Base-by-base conservation (phyloP, 108 stramenopile genomes). In the Fragilaria crotonensis region DNA sequence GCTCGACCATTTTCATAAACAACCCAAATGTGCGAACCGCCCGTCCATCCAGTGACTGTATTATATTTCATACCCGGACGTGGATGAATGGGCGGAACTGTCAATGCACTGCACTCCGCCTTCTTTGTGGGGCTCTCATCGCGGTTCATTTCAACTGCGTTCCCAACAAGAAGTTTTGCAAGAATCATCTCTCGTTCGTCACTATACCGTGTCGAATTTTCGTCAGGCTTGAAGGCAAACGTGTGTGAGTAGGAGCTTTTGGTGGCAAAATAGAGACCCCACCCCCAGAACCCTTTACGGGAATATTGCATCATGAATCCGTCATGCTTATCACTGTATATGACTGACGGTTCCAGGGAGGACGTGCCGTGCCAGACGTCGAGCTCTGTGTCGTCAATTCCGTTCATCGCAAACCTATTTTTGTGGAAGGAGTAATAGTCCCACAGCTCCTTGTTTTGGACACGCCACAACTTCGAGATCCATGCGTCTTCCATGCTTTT, bases 1-100 rank as follows among this genome's bases (percentile, higher is more conserved):
- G 54, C 54, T 14, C 54, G 54, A 30, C 54, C 54, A 19, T 55
- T 55, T 31, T 55, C 54, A n/a, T 55, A 55, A 14, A 55, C 54
- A 18, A 55, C 54, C 26, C 27, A 55, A 25, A 55, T 29, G 4
- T 55, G 25, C 9, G 29, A 22, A 25, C 54, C 54, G 5, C 27
- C 27, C 14, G 21, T 5, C 30, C n/a, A 5, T 7, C 54, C 54
- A 5, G 5, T 25, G 28, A 55, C 54, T 9, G 54, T 55, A 31
- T 55, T 29, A 19, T 29, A 55, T 23, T 30, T 25, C 26, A 30
- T 18, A 30, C 9, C 30, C 5, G 26, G 5, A 30, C 18, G 14
- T n/a, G 22, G 22, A 19, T 25, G 7, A 18, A 29, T 23, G 23
- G 28, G 28, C 7, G 54, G 54, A n/a, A n/a, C n/a, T n/a, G n/a